A percentile compares a stretch with the other conserved stretches of the same genome.
Conservation (phyloP, 208 protist genomes). For the Balamuthia mandrillaris region DNA sequence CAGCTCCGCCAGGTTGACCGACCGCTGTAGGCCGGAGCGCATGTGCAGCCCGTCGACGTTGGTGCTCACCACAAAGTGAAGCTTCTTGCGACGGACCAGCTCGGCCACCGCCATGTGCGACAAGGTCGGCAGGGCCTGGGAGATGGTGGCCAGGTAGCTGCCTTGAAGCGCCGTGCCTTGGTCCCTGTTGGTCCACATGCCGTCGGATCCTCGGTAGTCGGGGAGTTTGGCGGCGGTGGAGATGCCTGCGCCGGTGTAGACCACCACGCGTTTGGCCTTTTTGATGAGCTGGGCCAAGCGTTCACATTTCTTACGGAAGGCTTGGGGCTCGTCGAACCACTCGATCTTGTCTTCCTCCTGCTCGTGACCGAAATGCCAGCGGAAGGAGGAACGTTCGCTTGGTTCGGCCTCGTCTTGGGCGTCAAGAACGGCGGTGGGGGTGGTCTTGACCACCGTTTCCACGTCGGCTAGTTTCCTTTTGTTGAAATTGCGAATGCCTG, state of each 20-base stretch:
- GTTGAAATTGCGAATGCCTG: too few relatives aligned
- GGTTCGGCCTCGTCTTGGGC: too few relatives aligned
- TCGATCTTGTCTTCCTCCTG: too few relatives aligned
- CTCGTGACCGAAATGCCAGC: too few relatives aligned
- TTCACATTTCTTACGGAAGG: too few relatives aligned
- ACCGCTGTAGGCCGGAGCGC: constrained; percentile 5
- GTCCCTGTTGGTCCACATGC: constrained; percentile 48
- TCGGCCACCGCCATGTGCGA: constrained; percentile 53
- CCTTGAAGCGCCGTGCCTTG: not conserved
- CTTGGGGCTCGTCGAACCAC: too few relatives aligned
- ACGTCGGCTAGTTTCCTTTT: too few relatives aligned
- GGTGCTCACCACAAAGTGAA: constrained; percentile 37
- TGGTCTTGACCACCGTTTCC: too few relatives aligned
- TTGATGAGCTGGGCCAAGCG: not conserved
- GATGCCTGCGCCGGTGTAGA: constrained; percentile 52
- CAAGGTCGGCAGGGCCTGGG: constrained; percentile 31
- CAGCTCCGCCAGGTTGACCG: constrained; percentile 31
- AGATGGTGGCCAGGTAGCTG: not conserved
- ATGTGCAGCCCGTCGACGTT: constrained; percentile 50
- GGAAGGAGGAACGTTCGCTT: too few relatives aligned
- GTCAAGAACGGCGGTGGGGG: too few relatives aligned
- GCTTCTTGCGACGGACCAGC: not conserved
- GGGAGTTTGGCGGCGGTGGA: constrained; percentile 34
- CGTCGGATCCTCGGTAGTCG: constrained; percentile 49
- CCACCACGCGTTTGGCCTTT: constrained; percentile 10